Percentiles rank a stretch among this genome's conserved stretches.
phyloP scores from a whole-genome alignment of 768 basidiomycete genomes.

The Kwoniella dendrophila region DNA sequence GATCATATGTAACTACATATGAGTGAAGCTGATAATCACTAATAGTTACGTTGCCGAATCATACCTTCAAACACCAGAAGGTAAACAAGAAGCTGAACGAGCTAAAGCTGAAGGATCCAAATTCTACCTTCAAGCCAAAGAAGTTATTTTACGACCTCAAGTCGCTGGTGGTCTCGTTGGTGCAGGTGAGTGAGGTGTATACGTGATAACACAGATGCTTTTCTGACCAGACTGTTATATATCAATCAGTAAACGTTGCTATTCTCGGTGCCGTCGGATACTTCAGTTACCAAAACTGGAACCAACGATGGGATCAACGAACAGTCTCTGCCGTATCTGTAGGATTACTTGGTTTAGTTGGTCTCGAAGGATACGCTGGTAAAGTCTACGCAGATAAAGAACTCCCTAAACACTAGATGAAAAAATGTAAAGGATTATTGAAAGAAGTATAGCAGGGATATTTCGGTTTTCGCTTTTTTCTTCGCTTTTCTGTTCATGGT shows the following conservation, averaged over 20 bases:
- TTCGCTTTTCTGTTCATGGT: neutral
- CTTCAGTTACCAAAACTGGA: constrained; percentile 68
- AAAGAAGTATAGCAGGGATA: neutral
- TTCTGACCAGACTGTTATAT: neutral
- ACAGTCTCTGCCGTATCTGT: constrained; percentile 64
- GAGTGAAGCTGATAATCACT: constrained; percentile 7
- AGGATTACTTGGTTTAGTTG: constrained; percentile 66
- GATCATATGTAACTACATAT: neutral
- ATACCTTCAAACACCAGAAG: constrained; percentile 65
- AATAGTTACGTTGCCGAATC: constrained; percentile 66
- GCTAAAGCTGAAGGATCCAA: constrained; percentile 61
- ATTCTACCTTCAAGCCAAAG: constrained; percentile 63
- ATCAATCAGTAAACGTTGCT: constrained; percentile 65
- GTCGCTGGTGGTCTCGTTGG: constrained; percentile 70
- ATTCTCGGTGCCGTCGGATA: constrained; percentile 65
- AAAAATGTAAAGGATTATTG: no score
- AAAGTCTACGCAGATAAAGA: constrained; percentile 58
- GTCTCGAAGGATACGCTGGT: constrained; percentile 65
- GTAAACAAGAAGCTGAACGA: constrained; percentile 64
- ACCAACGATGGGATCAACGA: constrained; percentile 69
- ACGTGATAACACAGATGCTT: neutral
- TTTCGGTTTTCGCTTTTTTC: constrained; percentile 7
- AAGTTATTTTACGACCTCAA: constrained; percentile 66
- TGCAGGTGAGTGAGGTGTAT: constrained; percentile 58
- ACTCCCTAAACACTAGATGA: constrained; percentile 41